Conservation (phyloP, 371 early-diverging fungal genomes). For the Cokeromyces recurvatus region DNA sequence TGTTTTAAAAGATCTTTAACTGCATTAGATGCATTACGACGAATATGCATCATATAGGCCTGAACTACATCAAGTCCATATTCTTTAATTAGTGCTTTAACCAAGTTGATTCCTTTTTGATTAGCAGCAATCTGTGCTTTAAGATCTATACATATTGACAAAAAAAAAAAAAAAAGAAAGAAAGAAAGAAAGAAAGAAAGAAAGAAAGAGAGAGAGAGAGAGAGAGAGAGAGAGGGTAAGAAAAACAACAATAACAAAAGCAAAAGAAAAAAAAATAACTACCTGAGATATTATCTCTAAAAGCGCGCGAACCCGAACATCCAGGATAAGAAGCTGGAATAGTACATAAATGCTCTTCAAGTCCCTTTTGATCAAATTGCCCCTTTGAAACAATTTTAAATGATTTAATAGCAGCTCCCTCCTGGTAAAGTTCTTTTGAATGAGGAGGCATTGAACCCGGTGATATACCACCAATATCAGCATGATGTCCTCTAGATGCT, state of each 20-base stretch:
- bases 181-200: background rate
- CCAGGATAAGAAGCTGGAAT: constrained; percentile 84
- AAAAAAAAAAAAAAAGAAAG: background rate
- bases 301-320: constrained; percentile 83
- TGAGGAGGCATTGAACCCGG: constrained; percentile 83
- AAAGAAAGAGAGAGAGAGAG: too few relatives aligned
- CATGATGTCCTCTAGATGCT: constrained; percentile 95
- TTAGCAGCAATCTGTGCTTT: constrained; percentile 97
- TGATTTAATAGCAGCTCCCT: constrained; percentile 89
- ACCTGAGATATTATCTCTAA: constrained; percentile 82
- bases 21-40: constrained; percentile 83
- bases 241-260: too few relatives aligned
- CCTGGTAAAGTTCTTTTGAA: constrained; percentile 87
- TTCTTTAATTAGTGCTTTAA: constrained; percentile 77
- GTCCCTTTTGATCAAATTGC: constrained; percentile 72
- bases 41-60: constrained; percentile 88
- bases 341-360: constrained; percentile 66
- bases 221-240: too few relatives aligned
- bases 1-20: constrained; percentile 73
- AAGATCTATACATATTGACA: constrained; percentile 52
- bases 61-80: constrained; percentile 86
- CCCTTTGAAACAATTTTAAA: constrained; percentile 85
- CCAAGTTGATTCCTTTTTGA: constrained; percentile 85
- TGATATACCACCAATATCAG: constrained; percentile 91
- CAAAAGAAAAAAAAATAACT: too few relatives aligned